phyloP scores from a whole-genome alignment of 2,329 filamentous ascomycete genomes.

The Fonsecaea monophora region DNA sequence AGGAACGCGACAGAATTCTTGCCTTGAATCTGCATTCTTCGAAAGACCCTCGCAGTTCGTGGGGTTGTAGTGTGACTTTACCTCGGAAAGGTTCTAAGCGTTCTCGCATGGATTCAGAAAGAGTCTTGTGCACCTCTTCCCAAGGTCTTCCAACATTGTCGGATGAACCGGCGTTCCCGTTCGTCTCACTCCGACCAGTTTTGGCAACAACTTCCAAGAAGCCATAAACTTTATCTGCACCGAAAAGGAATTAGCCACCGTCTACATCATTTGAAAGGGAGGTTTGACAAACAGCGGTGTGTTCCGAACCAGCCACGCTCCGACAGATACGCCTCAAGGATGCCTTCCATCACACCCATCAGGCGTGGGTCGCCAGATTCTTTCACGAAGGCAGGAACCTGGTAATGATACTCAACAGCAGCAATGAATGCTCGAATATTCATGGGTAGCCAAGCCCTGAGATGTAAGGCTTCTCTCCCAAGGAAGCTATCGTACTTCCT shows the following conservation, averaged over 20 bases:
- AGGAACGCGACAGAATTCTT: slow-evolving; percentile 26
- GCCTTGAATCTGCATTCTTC: slow-evolving; percentile 33
- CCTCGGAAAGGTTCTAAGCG: slow-evolving; percentile 29
- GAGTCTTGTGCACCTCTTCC: slow-evolving; percentile 32
- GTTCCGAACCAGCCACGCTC: slow-evolving; percentile 30
- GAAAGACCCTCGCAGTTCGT: slow-evolving; percentile 27
- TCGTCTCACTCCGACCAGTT: slow-evolving; percentile 31
- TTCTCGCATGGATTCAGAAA: slow-evolving; percentile 32
- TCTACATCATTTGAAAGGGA: neutral
- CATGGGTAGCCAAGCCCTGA: slow-evolving; percentile 27
- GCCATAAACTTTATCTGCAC: slow-evolving; percentile 30
- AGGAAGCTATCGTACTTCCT: slow-evolving; percentile 25
- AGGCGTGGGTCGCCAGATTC: slow-evolving; percentile 29
- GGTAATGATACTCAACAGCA: slow-evolving; percentile 31
- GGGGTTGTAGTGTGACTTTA: slow-evolving; percentile 28
- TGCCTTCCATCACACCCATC: slow-evolving; percentile 33
- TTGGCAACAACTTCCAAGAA: slow-evolving; percentile 32
- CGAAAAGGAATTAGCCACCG: neutral
- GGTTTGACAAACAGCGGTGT: slow-evolving; percentile 18
- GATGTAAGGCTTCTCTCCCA: slow-evolving; percentile 23
- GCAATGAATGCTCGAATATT: slow-evolving; percentile 33
- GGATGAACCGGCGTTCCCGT: slow-evolving; percentile 28
- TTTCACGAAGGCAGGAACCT: slow-evolving; percentile 26
- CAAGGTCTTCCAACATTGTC: slow-evolving; percentile 27
- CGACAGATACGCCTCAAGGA: slow-evolving; percentile 28